phyloP scores from a whole-genome alignment of 2,329 filamentous ascomycete species.

The Colletotrichum filicis region DNA sequence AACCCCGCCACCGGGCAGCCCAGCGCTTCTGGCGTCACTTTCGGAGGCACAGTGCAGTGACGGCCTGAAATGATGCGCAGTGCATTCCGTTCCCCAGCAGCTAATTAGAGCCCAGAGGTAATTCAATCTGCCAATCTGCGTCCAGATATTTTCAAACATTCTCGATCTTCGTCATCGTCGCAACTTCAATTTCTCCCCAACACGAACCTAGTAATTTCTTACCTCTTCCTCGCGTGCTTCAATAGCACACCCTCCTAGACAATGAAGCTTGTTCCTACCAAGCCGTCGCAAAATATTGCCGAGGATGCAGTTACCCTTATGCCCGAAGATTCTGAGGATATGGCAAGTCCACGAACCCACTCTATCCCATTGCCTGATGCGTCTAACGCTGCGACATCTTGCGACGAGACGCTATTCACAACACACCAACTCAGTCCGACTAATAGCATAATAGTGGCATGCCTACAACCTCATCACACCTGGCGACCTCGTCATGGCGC shows the following conservation, averaged over 20 bases:
- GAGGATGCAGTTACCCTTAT: conserved; percentile 54
- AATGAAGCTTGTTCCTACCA: conserved; percentile 53
- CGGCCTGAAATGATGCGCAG: conserved; percentile 1
- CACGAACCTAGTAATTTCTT: neutral
- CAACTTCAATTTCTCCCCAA: neutral
- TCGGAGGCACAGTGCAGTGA: neutral
- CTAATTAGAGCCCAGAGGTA: neutral
- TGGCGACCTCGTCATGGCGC: conserved; percentile 64
- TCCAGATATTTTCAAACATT: conserved; percentile 22
- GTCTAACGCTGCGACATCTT: neutral
- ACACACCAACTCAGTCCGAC: neutral
- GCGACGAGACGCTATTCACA: neutral
- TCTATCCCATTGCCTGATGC: neutral
- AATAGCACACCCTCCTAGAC: neutral
- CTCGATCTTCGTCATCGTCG: neutral
- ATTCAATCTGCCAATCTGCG: conserved; percentile 21
- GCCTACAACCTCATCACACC: conserved; percentile 69
- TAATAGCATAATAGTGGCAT: conserved; percentile 58
- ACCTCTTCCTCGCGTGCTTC: neutral
- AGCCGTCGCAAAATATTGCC: conserved; percentile 50
- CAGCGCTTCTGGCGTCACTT: neutral
- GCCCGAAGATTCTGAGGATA: conserved; percentile 58
- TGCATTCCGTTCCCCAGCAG: neutral
- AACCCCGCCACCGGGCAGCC: neutral
- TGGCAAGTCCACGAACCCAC: conserved; percentile 46